These are phyloP conservation scores for Mycena vulgaris DNA, from an alignment of 768 basidiomycete genomes.

Conservation along the genomic window DNA sequence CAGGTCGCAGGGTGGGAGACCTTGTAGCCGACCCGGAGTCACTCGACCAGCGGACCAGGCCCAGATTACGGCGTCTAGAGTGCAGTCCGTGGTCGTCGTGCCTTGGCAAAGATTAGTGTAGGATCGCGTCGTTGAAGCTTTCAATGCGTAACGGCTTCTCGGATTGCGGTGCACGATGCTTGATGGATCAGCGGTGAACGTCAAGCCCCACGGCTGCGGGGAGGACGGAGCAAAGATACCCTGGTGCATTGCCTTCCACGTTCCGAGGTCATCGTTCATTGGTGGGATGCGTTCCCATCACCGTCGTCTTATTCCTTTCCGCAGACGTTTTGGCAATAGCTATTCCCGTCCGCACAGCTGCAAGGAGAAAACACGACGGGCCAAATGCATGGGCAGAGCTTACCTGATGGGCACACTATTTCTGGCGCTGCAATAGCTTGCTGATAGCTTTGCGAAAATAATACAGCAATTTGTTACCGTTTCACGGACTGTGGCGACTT, in stretches of 20 bases:
- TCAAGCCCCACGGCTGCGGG: slow-evolving; percentile 14
- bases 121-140: background rate
- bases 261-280: slow-evolving; percentile 24
- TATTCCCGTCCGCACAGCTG: slow-evolving; percentile 30
- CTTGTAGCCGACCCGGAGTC: background rate
- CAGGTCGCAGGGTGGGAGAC: background rate
- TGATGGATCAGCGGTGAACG: slow-evolving; percentile 36
- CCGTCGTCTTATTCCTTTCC: background rate
- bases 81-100: slow-evolving; percentile 29
- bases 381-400: slow-evolving; percentile 6
- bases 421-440: background rate
- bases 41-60: background rate
- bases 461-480: background rate
- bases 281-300: slow-evolving; percentile 24
- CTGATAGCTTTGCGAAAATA: background rate
- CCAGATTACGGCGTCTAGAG: slow-evolving; percentile 11
- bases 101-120: slow-evolving; percentile 19
- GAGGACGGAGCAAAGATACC: slow-evolving; percentile 4
- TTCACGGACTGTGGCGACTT: slow-evolving; percentile 12
- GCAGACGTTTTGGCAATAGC: background rate
- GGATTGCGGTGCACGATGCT: slow-evolving; percentile 35
- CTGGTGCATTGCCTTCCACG: background rate
- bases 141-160: slow-evolving; percentile 8
- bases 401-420: slow-evolving; percentile 13
- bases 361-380: slow-evolving; percentile 18